Evolutionary conservation across 2,329 filamentous ascomycete genomes (phyloP).

Genomic region (Hypoxylon sp.): DNA sequence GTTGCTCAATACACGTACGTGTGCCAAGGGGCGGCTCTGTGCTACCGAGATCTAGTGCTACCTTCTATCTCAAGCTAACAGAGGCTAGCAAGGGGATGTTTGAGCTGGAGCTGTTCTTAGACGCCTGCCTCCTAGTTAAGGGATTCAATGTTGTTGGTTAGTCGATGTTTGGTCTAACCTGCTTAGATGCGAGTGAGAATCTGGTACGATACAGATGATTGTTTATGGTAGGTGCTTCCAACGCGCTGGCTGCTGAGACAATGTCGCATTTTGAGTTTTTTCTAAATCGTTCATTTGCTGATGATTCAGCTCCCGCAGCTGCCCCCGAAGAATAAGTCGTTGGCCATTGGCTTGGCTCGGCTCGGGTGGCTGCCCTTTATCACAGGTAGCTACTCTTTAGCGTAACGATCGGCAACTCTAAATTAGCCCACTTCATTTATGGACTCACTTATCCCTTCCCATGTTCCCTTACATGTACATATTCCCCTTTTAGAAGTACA

Average conservation of each 20-base stretch:
- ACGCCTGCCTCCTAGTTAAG: constrained; percentile 1
- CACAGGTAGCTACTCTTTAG: constrained; percentile 1
- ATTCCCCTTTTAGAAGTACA: not conserved
- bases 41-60: constrained; percentile 40
- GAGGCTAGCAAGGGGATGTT: constrained; percentile 9
- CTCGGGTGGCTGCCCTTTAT: constrained; percentile 11
- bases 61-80: constrained; percentile 26
- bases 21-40: constrained; percentile 40
- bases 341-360: constrained; percentile 27
- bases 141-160: not conserved
- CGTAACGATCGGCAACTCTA: constrained; percentile 28
- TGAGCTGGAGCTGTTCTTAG: not conserved
- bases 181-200: no score
- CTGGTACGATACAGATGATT: not conserved
- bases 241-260: constrained; percentile 13
- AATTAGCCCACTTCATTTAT: constrained; percentile 18
- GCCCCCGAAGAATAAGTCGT: constrained; percentile 7
- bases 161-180: constrained; percentile 1
- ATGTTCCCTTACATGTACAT: no score
- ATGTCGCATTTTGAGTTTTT: constrained; percentile 15
- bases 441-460: not conserved
- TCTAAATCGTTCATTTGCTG: constrained; percentile 20
- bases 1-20: constrained; percentile 22
- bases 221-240: constrained; percentile 8
- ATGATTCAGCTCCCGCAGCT: constrained; percentile 33